Percentiles rank a stretch among this genome's conserved stretches.
These are phyloP conservation scores for Auriscalpium vulgare DNA, from an alignment of 768 basidiomycete species.

Conservation along the genomic window DNA sequence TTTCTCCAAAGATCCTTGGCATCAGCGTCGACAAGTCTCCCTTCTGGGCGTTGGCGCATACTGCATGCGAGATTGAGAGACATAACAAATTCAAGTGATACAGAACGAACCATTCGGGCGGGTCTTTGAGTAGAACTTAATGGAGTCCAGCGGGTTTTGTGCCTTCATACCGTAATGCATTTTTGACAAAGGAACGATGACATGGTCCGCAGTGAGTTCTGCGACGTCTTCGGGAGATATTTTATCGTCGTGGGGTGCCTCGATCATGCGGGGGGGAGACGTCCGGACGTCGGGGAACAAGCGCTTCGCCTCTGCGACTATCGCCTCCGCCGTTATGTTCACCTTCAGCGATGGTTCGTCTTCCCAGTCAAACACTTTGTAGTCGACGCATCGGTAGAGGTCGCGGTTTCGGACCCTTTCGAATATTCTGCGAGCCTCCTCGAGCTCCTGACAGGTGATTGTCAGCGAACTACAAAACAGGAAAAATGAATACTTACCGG, in stretches of 20 bases:
- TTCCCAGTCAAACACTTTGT: slow-evolving; percentile 38
- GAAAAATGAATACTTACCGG: slow-evolving; percentile 31
- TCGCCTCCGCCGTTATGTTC: slow-evolving; percentile 28
- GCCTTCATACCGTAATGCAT: slow-evolving; percentile 77
- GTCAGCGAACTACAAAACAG: neutral
- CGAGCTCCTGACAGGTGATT: slow-evolving; percentile 42
- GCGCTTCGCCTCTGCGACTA: slow-evolving; percentile 25
- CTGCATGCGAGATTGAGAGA: slow-evolving; percentile 22
- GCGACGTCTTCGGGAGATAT: slow-evolving; percentile 20
- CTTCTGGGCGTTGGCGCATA: slow-evolving; percentile 32
- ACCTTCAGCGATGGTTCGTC: slow-evolving; percentile 20
- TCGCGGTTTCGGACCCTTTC: slow-evolving; percentile 54
- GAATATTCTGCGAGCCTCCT: slow-evolving; percentile 49
- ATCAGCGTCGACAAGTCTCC: slow-evolving; percentile 61
- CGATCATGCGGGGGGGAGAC: neutral
- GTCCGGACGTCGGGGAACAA: neutral
- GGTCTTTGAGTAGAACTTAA: slow-evolving; percentile 70
- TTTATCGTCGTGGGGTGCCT: neutral
- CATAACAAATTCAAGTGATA: neutral
- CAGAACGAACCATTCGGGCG: slow-evolving; percentile 42
- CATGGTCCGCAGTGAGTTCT: slow-evolving; percentile 36
- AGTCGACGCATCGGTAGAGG: slow-evolving; percentile 65
- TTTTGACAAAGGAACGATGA: slow-evolving; percentile 55
- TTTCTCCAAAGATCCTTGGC: slow-evolving; percentile 61
- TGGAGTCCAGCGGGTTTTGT: slow-evolving; percentile 56